Evolutionary conservation across 2,329 filamentous ascomycete species (phyloP), one percentile per base, ranked within the genome.

Genomic region (Scleromitrula shiraiana): DNA sequence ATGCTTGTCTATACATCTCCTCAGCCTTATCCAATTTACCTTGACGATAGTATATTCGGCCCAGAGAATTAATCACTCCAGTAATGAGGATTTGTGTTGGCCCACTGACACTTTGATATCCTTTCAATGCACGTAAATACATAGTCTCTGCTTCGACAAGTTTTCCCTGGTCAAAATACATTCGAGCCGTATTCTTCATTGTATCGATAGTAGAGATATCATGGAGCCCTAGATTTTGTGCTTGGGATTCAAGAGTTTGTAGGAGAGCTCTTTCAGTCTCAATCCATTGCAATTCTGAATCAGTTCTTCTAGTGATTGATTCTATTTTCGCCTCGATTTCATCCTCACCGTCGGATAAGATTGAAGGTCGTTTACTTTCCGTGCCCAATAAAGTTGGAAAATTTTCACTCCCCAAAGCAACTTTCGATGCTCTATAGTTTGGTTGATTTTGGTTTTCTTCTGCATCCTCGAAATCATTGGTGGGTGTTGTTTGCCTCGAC

Each of bases 1-100:
- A 50, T 12, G 45, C 62, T 41, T 58, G 61, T 4, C 53, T 2
- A 20, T 57, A 65, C 56, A 65, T 65, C 0, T 51, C 49, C 53
- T 64, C 55, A 14, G 50, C 47, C 32, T 50, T 35, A 20, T 32
- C 32, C n/a, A 51, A 35, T 26, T 44, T 35, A 10, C 42, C 49
- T 29, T 53, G 49, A 9, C 38, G 17, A 5, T 20, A 20, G 33
- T 53, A 53, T 14, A 51, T 19, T 24, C 8, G 17, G 6, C 51
- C 49, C 8, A 53, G 49, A 15, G 49, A 45, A 22, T 53, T 40
- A 14, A 49, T 33, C 22, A 38, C 44, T 5, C 33, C 32, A 26
- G 46, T 50, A 2, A 50, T 51, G 12, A 39, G 44, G 8, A 37
- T 35, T 40, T 53, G 51, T 15, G 48, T 45, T 7, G 30, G n/a